A percentile compares a stretch with the other conserved stretches of the same genome.
These are phyloP conservation scores for Pichia insulana DNA, from an alignment of 805 yeast genomes.

Conservation along the genomic window DNA sequence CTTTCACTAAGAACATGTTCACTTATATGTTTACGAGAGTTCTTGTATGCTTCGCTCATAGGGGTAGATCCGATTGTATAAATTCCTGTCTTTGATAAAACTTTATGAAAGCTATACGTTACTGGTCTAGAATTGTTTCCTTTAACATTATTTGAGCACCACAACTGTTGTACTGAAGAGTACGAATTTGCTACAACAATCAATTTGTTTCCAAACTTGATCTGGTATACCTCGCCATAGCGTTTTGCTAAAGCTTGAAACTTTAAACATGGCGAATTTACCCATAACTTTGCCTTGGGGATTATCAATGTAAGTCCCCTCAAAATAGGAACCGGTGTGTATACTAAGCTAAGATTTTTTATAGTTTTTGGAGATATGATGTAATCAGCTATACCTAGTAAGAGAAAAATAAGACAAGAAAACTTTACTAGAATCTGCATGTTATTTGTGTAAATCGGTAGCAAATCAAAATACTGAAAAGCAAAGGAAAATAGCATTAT, in stretches of 20 bases:
- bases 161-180: constrained; percentile 43
- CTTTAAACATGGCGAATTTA: constrained; percentile 36
- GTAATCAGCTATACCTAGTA: neutral
- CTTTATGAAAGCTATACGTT: constrained; percentile 57
- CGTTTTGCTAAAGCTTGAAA: constrained; percentile 37
- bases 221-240: constrained; percentile 47
- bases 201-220: constrained; percentile 47
- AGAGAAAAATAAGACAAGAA: neutral
- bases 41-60: constrained; percentile 36
- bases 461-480: too few species aligned
- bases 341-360: constrained; percentile 16
- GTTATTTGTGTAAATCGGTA: neutral
- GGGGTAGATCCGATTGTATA: constrained; percentile 64
- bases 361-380: constrained; percentile 9
- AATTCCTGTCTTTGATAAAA: constrained; percentile 43
- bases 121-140: constrained; percentile 62
- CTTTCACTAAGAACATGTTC: constrained; percentile 32
- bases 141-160: constrained; percentile 38
- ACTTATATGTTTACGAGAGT: constrained; percentile 41
- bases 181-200: constrained; percentile 63
- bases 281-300: constrained; percentile 17
- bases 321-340: constrained; percentile 20
- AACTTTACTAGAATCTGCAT: neutral
- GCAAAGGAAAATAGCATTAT: too few species aligned
- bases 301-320: constrained; percentile 19